These are phyloP conservation scores for Cryptosporidium parvum DNA, from an alignment of 169 alveolate species.

Conservation along the genomic window DNA sequence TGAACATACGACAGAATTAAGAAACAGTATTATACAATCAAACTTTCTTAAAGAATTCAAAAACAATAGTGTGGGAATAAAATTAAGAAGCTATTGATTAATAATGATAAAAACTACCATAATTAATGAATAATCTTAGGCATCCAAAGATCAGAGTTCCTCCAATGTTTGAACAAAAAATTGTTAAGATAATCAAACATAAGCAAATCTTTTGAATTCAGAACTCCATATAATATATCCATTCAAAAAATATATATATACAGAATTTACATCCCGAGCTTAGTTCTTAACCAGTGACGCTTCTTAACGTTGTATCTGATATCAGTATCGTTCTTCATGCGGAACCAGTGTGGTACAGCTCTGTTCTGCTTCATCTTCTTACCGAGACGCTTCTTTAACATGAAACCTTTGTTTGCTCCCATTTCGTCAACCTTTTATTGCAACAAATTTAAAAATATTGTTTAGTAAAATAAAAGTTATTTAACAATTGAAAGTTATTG, in stretches of 20 bases:
- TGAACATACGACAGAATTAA: background rate
- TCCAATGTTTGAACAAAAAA: background rate
- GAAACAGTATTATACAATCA: background rate
- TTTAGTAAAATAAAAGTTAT: background rate
- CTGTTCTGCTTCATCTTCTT: constrained; percentile 88
- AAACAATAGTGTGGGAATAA: background rate
- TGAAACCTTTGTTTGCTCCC: constrained; percentile 86
- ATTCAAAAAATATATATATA: constrained; percentile 9
- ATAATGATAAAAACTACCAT: background rate
- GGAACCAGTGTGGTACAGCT: constrained; percentile 90
- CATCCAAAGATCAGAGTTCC: background rate
- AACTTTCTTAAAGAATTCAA: background rate
- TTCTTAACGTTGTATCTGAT: constrained; percentile 89
- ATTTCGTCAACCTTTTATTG: constrained; percentile 21
- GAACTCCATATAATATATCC: constrained; percentile 20
- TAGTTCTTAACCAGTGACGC: constrained; percentile 91
- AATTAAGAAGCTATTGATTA: constrained; percentile 14
- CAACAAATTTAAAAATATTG: background rate
- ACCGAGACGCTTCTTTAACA: constrained; percentile 85
- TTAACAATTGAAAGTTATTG: background rate
- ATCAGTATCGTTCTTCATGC: constrained; percentile 86
- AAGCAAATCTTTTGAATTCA: background rate
- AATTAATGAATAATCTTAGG: background rate
- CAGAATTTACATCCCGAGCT: constrained; percentile 80
- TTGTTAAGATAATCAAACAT: background rate